phyloP scores from a whole-genome alignment of 345 rosid genomes.

The Populus simonii region DNA sequence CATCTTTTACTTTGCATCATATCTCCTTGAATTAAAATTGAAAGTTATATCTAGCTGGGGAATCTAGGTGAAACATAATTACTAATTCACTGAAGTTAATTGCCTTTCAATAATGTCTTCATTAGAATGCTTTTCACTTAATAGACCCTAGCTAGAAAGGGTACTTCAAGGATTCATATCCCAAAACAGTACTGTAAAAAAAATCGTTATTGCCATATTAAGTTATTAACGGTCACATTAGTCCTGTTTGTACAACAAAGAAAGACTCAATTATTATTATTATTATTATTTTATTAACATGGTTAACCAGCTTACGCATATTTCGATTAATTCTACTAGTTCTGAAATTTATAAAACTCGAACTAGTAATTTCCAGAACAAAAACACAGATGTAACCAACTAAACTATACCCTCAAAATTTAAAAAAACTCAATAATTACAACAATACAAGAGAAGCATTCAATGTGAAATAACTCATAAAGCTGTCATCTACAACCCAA shows the following conservation, averaged over 20 bases:
- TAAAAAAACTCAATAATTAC: neutral
- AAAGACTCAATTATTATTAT: neutral
- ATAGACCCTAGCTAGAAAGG: neutral
- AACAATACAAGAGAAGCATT: neutral
- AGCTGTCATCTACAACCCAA: constrained; percentile 11
- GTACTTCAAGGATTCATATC: neutral
- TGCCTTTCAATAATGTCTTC: neutral
- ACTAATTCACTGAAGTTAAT: no score
- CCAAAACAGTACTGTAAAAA: neutral
- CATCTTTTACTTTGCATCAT: no score
- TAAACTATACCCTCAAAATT: no score
- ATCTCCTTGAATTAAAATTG: no score
- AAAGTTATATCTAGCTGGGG: no score
- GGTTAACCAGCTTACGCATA: rapidly evolving
- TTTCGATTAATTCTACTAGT: rapidly evolving
- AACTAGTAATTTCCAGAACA: no score
- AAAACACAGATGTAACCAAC: rapidly evolving
- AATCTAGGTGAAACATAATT: no score
- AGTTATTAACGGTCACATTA: neutral
- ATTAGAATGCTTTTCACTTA: neutral
- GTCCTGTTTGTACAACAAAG: neutral
- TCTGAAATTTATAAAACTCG: no score
- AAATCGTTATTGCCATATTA: neutral
- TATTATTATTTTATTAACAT: no score
- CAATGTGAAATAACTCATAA: constrained; percentile 1